Base-by-base conservation (phyloP, 352 stramenopile species). In the Pythium dissimile region DNA sequence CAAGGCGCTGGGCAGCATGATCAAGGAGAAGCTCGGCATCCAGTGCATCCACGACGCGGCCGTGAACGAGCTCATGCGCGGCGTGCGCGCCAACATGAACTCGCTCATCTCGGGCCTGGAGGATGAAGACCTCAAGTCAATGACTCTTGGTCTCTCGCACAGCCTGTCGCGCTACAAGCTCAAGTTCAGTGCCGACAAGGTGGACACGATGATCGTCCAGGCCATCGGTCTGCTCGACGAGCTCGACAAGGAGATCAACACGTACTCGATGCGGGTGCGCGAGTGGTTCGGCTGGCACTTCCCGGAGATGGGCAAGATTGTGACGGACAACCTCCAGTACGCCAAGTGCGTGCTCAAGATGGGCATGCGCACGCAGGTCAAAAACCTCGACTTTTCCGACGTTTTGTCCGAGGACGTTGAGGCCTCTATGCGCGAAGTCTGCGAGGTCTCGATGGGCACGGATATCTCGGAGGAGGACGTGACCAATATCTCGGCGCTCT, bases 171-270 rank as follows among this genome's bases (percentile, higher is more conserved):
- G 97, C 48, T 99, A 99, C 83, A 99, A 99, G 86, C 89, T 99
- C 68, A 99, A 99, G 86, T 99, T 99, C 63, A 98, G 86, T 59
- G 94, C 97, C 11, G 97, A 99, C 73, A 99, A 99, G 84, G 88
- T 99, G 11, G 98, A 99, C 85, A 99, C 96, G 30, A 99, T 99
- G 98, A 98, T 99, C 49, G 95, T 99, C 53, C 98, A 99, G 85
- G 97, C 98, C 13, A 99, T 99, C 49, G 96, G 96, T 12, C 79
- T 99, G 43, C 79, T 99, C 13, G 98, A 99, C 80, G 97, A 99
- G 73, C 84, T 99, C 15, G 98, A 99, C 87, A 99, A 99, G 88
- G 98, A 99, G 80, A 99, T 99, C 77, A 99, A 99, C 84, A 99
- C 96, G 58, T 99, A 99, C 84, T 97, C 98, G 42, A 99, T 99